Conservation (phyloP, 2,329 filamentous ascomycete species). For the Cladosporium sp. region DNA sequence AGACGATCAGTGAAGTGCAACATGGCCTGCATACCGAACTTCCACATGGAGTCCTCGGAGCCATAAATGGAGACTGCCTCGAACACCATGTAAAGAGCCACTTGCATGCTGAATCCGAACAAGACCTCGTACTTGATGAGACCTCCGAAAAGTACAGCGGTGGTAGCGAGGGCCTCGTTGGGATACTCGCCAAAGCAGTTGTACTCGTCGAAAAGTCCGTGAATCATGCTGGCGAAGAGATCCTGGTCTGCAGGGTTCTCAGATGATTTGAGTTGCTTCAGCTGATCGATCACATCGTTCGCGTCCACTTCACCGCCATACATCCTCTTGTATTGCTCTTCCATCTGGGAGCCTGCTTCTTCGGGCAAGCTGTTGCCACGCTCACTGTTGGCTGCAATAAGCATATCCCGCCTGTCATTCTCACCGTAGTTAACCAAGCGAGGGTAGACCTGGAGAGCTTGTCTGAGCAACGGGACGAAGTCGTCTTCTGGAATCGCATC, state of each 20-base stretch:
- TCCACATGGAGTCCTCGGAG: constrained; percentile 90
- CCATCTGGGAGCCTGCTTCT: constrained; percentile 86
- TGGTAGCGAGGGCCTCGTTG: constrained; percentile 91
- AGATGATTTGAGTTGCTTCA: constrained; percentile 87
- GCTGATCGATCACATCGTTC: constrained; percentile 77
- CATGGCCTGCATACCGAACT: constrained; percentile 93
- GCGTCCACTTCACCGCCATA: constrained; percentile 89
- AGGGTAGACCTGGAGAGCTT: constrained; percentile 90
- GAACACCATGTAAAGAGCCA: constrained; percentile 96
- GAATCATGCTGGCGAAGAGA: constrained; percentile 97
- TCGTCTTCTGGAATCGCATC: constrained; percentile 64
- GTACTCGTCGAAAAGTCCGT: constrained; percentile 96
- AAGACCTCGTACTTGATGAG: constrained; percentile 94
- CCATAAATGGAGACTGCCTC: constrained; percentile 87
- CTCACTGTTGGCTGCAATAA: constrained; percentile 82
- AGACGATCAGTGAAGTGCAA: constrained; percentile 84
- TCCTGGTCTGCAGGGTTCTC: constrained; percentile 84
- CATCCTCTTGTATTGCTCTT: constrained; percentile 97
- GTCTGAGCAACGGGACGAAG: constrained; percentile 77
- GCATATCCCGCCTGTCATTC: constrained; percentile 72
- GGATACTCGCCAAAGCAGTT: constrained; percentile 94
- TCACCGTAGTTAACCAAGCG: constrained; percentile 95
- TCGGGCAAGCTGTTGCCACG: constrained; percentile 78
- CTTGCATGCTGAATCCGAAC: constrained; percentile 84
- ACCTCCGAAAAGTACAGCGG: constrained; percentile 92